Evolutionary conservation across 2,329 filamentous ascomycete genomes (phyloP).

Genomic region (Penicillium aurantiogriseum): DNA sequence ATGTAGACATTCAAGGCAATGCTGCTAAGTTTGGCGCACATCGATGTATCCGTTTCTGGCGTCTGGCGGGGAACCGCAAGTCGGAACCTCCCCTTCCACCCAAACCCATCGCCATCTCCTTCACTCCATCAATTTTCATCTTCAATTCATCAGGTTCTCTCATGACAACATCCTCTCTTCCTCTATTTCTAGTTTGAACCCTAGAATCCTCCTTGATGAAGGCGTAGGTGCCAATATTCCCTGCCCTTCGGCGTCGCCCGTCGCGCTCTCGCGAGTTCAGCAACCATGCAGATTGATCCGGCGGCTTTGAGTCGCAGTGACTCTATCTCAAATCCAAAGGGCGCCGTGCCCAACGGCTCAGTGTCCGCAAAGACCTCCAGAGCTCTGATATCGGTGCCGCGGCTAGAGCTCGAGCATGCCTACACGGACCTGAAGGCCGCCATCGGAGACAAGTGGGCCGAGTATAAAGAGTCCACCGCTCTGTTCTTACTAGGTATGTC

Average conservation of each 20-base stretch:
- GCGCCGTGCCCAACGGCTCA: conserved; percentile 28
- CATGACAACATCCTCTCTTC: conserved; percentile 8
- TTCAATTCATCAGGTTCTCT: conserved; percentile 20
- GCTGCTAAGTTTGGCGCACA: conserved; percentile 11
- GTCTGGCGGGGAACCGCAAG: conserved; percentile 30
- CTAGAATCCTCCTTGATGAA: conserved; percentile 37
- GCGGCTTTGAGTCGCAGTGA: conserved; percentile 45
- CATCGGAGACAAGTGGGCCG: conserved; percentile 59
- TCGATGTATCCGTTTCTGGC: conserved; percentile 25
- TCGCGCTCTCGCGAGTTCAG: conserved; percentile 34
- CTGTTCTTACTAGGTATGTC: conserved; percentile 58
- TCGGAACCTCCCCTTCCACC: conserved; percentile 30
- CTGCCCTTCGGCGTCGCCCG: conserved; percentile 42
- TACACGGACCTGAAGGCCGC: conserved; percentile 61
- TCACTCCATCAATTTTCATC: conserved; percentile 26
- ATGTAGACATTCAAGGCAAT: conserved; percentile 30
- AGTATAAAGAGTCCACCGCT: conserved; percentile 59
- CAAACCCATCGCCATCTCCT: conserved; percentile 26
- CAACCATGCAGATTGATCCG: conserved; percentile 48
- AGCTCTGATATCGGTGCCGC: conserved; percentile 54
- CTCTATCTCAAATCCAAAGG: conserved; percentile 38
- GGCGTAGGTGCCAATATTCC: conserved; percentile 33
- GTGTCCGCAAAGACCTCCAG: conserved; percentile 51
- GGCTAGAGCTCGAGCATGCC: conserved; percentile 62
- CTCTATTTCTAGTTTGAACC: conserved; percentile 13